Conservation (phyloP, 2,329 filamentous ascomycete species). For the Calonectria pseudoreteaudii region DNA sequence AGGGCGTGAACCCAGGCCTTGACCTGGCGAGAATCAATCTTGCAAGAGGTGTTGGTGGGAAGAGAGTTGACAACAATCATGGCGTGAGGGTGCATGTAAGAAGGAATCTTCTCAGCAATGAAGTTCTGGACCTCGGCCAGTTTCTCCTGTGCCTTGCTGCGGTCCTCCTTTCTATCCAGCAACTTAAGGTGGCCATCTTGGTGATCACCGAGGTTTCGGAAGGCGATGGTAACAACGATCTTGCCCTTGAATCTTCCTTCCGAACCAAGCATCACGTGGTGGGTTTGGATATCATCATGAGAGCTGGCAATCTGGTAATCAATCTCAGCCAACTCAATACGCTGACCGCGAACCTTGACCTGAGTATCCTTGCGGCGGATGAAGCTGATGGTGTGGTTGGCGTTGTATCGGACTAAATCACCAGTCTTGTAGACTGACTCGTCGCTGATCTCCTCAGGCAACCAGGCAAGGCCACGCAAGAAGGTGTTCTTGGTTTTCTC, state of each 20-base stretch:
- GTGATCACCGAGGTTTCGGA: not conserved
- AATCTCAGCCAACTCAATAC: constrained; percentile 10
- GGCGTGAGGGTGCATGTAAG: constrained; percentile 15
- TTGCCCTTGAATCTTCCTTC: not conserved
- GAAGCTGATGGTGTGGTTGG: constrained; percentile 2
- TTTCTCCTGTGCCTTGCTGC: not conserved
- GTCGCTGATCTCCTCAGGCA: not conserved
- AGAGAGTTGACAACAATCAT: constrained; percentile 9
- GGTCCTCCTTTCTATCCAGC: not conserved
- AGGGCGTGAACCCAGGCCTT: not conserved
- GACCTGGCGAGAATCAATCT: constrained; percentile 1
- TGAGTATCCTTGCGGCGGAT: constrained; percentile 15
- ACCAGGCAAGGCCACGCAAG: constrained; percentile 1
- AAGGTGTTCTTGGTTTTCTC: not conserved
- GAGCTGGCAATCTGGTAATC: constrained; percentile 9
- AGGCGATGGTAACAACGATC: not conserved
- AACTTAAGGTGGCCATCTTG: not conserved
- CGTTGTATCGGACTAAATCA: constrained; percentile 15
- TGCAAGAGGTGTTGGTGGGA: not conserved
- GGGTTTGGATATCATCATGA: not conserved
- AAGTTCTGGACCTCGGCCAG: not conserved
- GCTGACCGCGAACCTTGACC: constrained; percentile 12
- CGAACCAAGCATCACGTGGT: not conserved
- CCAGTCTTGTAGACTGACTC: constrained; percentile 15
- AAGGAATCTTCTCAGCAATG: constrained; percentile 7